A percentile compares a stretch with the other conserved stretches of the same genome.
These are phyloP conservation scores for Biscogniauxia sp. DNA, from an alignment of 2,329 filamentous ascomycete species.

Conservation along the genomic window DNA sequence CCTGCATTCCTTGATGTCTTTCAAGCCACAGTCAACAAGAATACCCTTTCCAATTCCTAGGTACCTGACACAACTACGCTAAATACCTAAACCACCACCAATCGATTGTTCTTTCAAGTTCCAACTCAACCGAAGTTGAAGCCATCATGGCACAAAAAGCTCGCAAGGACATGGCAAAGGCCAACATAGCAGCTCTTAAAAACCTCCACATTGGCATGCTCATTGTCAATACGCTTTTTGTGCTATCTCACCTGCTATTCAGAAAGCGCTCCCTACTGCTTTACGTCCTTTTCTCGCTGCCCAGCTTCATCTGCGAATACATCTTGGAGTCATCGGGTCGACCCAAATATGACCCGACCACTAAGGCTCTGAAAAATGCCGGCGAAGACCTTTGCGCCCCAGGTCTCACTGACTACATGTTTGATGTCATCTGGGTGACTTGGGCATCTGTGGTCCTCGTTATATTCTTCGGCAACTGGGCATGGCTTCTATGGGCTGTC, in stretches of 20 bases:
- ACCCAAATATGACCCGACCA: slow-evolving; percentile 65
- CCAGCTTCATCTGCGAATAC: slow-evolving; percentile 76
- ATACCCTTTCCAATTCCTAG: too few species aligned
- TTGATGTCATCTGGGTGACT: slow-evolving; percentile 93
- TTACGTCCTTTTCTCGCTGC: slow-evolving; percentile 71
- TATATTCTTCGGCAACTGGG: slow-evolving; percentile 77
- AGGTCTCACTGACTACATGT: slow-evolving; percentile 96
- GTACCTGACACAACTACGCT: too few species aligned
- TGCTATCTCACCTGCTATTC: slow-evolving; percentile 68
- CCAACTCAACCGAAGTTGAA: background rate
- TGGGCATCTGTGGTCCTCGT: slow-evolving; percentile 75
- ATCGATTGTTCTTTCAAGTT: background rate
- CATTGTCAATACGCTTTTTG: slow-evolving; percentile 69
- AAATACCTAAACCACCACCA: too few species aligned
- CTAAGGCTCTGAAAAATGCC: slow-evolving; percentile 65
- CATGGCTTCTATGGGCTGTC: slow-evolving; percentile 54
- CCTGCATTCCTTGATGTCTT: too few species aligned
- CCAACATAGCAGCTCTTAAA: slow-evolving; percentile 74
- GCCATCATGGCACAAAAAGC: slow-evolving; percentile 59
- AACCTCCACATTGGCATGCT: slow-evolving; percentile 78
- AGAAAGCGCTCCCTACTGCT: slow-evolving; percentile 61
- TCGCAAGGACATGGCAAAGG: slow-evolving; percentile 67
- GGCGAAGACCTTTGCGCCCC: slow-evolving; percentile 87
- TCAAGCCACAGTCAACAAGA: too few species aligned
- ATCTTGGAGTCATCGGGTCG: slow-evolving; percentile 83